Conservation (phyloP, 164 flowering plant species). For the Piper longum region DNA sequence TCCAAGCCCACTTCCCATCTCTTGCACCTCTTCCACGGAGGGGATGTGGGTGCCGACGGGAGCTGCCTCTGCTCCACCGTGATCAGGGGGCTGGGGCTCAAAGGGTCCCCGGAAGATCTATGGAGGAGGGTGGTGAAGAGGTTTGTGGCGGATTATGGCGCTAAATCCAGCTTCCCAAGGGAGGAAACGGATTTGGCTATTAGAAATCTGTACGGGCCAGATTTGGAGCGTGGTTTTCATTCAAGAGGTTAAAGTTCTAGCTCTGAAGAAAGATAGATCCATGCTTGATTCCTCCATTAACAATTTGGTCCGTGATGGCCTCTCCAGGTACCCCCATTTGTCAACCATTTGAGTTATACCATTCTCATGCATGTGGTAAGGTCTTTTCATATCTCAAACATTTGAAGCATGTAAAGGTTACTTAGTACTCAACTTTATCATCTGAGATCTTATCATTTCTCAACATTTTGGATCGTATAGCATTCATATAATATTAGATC, state of each 20-base stretch:
- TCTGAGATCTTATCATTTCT: too few species aligned
- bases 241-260: conserved; percentile 10
- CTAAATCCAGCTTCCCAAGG: conserved; percentile 2
- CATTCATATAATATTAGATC: too few species aligned
- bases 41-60: conserved; percentile 13
- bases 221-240: conserved; percentile 10
- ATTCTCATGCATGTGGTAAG: too few species aligned
- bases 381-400: too few species aligned
- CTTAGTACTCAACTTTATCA: too few species aligned
- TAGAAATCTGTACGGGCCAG: conserved; percentile 8
- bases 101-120: conserved; percentile 6
- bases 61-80: conserved; percentile 12
- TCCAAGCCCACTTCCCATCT: conserved; percentile 10
- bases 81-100: conserved; percentile 2
- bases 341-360: background rate
- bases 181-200: conserved; percentile 8
- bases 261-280: conserved; percentile 5
- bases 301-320: conserved; percentile 9
- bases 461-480: too few species aligned
- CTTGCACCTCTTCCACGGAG: conserved; percentile 11
- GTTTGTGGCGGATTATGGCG: conserved; percentile 7
- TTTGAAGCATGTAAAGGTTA: too few species aligned
- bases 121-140: conserved; percentile 6
- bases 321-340: conserved; percentile 5
- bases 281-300: conserved; percentile 5